Base-by-base conservation (phyloP, 2,329 filamentous ascomycete species). In the Verticillium zaregamsianum region DNA sequence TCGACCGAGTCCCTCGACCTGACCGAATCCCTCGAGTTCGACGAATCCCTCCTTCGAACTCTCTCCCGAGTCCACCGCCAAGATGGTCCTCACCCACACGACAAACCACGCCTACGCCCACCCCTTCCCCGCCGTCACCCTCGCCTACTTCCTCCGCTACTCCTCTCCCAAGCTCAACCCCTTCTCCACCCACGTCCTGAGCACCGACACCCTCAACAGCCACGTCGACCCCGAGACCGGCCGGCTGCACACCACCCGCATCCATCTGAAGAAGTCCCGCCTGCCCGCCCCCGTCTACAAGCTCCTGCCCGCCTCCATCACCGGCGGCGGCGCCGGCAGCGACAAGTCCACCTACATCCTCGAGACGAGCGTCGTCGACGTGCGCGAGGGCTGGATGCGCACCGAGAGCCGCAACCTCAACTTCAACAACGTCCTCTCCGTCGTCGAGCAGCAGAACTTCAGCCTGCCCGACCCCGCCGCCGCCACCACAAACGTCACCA, bases 81-180 rank as follows among this genome's bases (percentile, higher is more conserved):
- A 72, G 61, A 87, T 87, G 85, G 85, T 87, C 66, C 83, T 87
- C 76, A 85, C 82, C 7, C 85, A 86, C 74, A 85, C 84, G 60
- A 87, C 86, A 69, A 86, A 84, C 76, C 89, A 91, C 74, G 86
- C 83, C 70, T 93, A 93, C 82, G 83, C 88, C 66, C 92, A 94
- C 76, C 89, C 90, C 57, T 94, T 94, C 79, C 88, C 90, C 65
- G 91, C 91, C 73, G 91, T 95, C 65, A 92, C 91, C 57, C 88
- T 95, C 74, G 91, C 91, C 78, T 95, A 92, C 83, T 95, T 94
- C 78, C 88, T 95, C 58, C 90, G 91, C 67, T 95, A 95, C 77
- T 92, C 90, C 63, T 86, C 83, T 5, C 83, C 84, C 33, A 80
- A 85, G 66, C 78, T 85, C 66, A 95, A 94, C 71, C 91, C 91